Evolutionary conservation across 1,139 yeast genomes (phyloP).

Genomic region (Zygosaccharomyces sapae): DNA sequence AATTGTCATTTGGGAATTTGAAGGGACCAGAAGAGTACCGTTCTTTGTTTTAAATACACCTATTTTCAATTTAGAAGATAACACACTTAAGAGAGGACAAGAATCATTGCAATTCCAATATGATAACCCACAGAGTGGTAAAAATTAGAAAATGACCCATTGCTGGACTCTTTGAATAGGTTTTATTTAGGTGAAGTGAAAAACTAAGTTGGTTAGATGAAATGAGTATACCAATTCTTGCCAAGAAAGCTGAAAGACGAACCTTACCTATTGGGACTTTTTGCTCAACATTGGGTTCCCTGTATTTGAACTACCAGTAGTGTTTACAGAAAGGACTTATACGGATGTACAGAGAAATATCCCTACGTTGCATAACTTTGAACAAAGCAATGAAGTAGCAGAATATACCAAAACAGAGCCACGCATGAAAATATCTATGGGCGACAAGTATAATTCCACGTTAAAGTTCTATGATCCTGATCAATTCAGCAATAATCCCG

Average conservation of each 20-base stretch:
- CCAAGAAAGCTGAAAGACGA: conserved; percentile 39
- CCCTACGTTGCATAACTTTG: conserved; percentile 35
- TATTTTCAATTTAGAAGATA: conserved; percentile 50
- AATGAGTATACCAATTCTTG: conserved; percentile 56
- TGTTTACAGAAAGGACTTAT: conserved; percentile 54
- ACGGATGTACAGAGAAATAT: conserved; percentile 39
- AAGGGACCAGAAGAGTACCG: conserved; percentile 45
- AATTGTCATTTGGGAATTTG: conserved; percentile 64
- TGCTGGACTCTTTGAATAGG: conserved; percentile 55
- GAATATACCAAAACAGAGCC: conserved; percentile 27
- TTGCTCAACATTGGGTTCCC: conserved; percentile 65
- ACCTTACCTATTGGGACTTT: conserved; percentile 37
- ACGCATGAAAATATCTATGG: conserved; percentile 33
- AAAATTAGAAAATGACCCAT: conserved; percentile 38
- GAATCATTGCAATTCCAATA: conserved; percentile 46
- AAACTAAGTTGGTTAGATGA: conserved; percentile 74
- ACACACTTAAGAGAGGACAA: conserved; percentile 53
- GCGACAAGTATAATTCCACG: conserved; percentile 38
- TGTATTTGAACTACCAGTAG: conserved; percentile 75
- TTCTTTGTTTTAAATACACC: conserved; percentile 60
- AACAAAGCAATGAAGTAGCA: conserved; percentile 30
- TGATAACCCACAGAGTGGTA: conserved; percentile 24
- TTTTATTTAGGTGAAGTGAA: conserved; percentile 68
- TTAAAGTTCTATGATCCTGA: conserved; percentile 62
- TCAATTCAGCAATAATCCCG: conserved; percentile 64